A percentile compares a stretch with the other conserved stretches of the same genome.
phyloP scores from a whole-genome alignment of 129 eudicot species.

The Chrysanthemum makinoi region DNA sequence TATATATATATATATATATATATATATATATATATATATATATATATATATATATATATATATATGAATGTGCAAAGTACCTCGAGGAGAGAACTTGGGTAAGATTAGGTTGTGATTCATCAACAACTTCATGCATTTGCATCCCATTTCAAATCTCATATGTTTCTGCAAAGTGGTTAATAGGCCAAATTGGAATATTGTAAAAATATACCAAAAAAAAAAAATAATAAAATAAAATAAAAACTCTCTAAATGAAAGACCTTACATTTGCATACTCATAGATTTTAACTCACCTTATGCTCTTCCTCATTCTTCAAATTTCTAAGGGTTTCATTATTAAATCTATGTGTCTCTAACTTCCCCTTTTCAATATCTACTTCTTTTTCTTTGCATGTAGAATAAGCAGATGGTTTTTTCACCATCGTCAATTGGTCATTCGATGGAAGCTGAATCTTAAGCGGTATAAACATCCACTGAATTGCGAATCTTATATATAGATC shows the following conservation, averaged over 20 bases:
- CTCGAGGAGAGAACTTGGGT: slow-evolving; percentile 62
- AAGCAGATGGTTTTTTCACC: slow-evolving; percentile 37
- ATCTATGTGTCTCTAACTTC: slow-evolving; percentile 39
- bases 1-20: too few relatives aligned
- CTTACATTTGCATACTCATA: neutral
- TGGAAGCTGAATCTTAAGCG: slow-evolving; percentile 38
- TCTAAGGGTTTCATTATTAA: slow-evolving; percentile 35
- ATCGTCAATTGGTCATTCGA: slow-evolving; percentile 30
- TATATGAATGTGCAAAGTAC: slow-evolving; percentile 34
- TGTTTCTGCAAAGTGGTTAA: slow-evolving; percentile 47
- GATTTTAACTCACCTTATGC: slow-evolving; percentile 43
- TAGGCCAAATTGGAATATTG: too few relatives aligned
- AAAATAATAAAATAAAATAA: neutral
- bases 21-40: too few relatives aligned
- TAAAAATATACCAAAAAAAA: too few relatives aligned
- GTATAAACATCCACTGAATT: slow-evolving; percentile 31
- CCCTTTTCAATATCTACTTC: slow-evolving; percentile 69
- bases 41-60: too few relatives aligned
- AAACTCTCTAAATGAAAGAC: neutral
- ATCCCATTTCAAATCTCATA: slow-evolving; percentile 53
- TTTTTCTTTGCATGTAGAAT: slow-evolving; percentile 38
- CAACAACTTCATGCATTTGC: slow-evolving; percentile 54
- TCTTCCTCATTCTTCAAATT: slow-evolving; percentile 46
- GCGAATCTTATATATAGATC: slow-evolving; percentile 29
- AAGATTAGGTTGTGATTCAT: slow-evolving; percentile 53